These are phyloP conservation scores for Pinus taeda DNA, from an alignment of 75 land plant species.

Conservation along the genomic window DNA sequence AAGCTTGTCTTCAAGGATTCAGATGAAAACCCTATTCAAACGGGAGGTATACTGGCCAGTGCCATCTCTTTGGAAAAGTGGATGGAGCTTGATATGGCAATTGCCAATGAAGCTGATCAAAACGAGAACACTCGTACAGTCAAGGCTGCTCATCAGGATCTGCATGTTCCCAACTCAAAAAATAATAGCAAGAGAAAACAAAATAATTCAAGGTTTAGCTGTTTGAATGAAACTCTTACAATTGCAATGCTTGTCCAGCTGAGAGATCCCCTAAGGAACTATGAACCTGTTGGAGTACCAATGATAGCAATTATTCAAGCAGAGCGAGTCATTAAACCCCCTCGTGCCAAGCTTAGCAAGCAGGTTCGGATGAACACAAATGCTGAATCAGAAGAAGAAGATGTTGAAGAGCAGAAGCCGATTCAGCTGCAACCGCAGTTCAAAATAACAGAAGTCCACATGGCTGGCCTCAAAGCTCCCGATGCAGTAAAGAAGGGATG, in stretches of 20 bases:
- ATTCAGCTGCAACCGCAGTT: conserved; percentile 14
- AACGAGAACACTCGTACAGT: conserved; percentile 10
- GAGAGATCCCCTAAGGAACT: conserved; percentile 25
- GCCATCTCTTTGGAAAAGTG: conserved; percentile 25
- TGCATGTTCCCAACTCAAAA: neutral
- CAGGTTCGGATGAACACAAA: conserved; percentile 2
- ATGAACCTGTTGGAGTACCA: conserved; percentile 27
- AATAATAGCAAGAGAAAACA: neutral
- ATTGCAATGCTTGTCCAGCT: conserved; percentile 30
- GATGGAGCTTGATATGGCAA: conserved; percentile 21
- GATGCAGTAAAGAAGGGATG: conserved; percentile 13
- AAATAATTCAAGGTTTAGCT: neutral
- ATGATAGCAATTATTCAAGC: conserved; percentile 34
- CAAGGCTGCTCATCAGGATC: conserved; percentile 14
- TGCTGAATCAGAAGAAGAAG: conserved; percentile 14
- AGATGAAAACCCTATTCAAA: conserved; percentile 6
- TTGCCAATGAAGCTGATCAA: conserved; percentile 11
- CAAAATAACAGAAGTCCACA: conserved; percentile 24
- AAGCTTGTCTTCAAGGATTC: neutral
- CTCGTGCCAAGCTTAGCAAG: conserved; percentile 11
- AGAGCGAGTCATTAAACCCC: conserved; percentile 19
- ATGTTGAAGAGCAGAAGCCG: conserved; percentile 27
- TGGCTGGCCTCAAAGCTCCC: conserved; percentile 20
- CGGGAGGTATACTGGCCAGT: conserved; percentile 17
- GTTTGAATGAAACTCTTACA: conserved; percentile 20